Base-by-base conservation (phyloP, 371 early-diverging fungal species). In the Rhizopus stolonifer region DNA sequence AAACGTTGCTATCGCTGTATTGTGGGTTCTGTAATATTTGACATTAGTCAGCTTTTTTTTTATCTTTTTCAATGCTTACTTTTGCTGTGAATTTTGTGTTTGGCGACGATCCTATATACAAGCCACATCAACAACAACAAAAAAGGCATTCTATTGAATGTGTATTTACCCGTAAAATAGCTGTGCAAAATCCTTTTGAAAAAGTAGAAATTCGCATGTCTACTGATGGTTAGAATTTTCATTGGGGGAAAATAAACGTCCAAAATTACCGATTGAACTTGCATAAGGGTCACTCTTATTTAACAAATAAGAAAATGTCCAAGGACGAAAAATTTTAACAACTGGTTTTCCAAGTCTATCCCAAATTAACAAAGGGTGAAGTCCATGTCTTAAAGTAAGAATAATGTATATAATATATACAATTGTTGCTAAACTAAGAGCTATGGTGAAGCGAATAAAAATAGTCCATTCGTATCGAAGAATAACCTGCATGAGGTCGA, bases 1-100 rank as follows among this genome's bases (percentile, higher is more conserved):
- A 69, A 83, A 80, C 4, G 81, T 81, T 40, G 77, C 68, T 21
- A 83, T 56, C n/a, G 83, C 83, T 8, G 77, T 76, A n/a, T 15
- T 36, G 36, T 36, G 36, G 11, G n/a, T 36, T 36, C 36, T 36
- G 15, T 5, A 14, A 14, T 1, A 5, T 3, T 11, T 36, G 6
- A 36, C 4, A n/a, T 36, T 4, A 36, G 36, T 36, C 14, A 11
- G 14, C 4, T 7, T 29, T 4, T 4, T 10, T 10, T 29, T 10
- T 36, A 2, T 36, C 4, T 36, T 11, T 34, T 36, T 36, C 4
- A 29, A 29, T 29, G 31, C 21, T 31, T 54, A 67, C 67, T 64
- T 44, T 49, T 57, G 54, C 15, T 31, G 55, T 40, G 62, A 39
- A 43, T 69, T 58, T 1, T 58, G 58, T 19, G 54, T 64, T 26